Base-by-base conservation (phyloP, 1,284 basidiomycete species). In the Cryptococcus sp. region DNA sequence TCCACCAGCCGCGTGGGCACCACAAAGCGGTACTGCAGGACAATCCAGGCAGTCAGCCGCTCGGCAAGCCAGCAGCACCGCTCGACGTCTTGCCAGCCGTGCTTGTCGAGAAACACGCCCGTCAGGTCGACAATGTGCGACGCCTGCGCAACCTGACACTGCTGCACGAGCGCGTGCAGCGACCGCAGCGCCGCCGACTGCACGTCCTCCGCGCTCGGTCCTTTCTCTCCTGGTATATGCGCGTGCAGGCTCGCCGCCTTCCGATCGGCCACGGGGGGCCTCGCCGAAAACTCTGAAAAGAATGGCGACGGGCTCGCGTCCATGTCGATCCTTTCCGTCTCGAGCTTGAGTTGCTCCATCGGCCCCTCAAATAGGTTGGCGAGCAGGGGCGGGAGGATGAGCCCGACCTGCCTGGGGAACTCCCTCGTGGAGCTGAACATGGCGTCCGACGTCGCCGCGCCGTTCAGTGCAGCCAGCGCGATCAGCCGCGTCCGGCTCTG, bases 11-110 rank as follows among this genome's bases (percentile, higher is more conserved):
- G 83, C 2, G 88, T 88, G 11, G 94, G 91, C 2, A 97, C 84
- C 18, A 88, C 86, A 70, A 90, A 93, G 36, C 94, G 88, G 75
- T 95, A 95, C 71, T 95, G 91, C 59, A 94, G 89, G 65, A 88
- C 88, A 8, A 90, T 83, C 87, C 91, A 95, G 63, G 89, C 86
- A 28, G 87, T 85, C 6, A 85, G 80, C 61, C 84, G 85, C 55
- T 85, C 83, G 18, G 85, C 84, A 47, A 95, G 80, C 92, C 92
- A 97, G 61, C 85, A 84, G 69, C 86, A 91, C 71, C 89, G 86
- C 15, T 86, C 82, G 1, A 82, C 69, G 60, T 87, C 82, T n/a
- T 72, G 72, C 94, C 94, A 98, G 16, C 84, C 83, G 1, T 81
- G 73, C 36, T 81, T 77, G 58, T 89, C 84, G 46, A 92, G 79